Evolutionary conservation across 176 grass and related monocot genomes (phyloP), one percentile per base, ranked within the genome.

Genomic region (Carex scoparia): DNA sequence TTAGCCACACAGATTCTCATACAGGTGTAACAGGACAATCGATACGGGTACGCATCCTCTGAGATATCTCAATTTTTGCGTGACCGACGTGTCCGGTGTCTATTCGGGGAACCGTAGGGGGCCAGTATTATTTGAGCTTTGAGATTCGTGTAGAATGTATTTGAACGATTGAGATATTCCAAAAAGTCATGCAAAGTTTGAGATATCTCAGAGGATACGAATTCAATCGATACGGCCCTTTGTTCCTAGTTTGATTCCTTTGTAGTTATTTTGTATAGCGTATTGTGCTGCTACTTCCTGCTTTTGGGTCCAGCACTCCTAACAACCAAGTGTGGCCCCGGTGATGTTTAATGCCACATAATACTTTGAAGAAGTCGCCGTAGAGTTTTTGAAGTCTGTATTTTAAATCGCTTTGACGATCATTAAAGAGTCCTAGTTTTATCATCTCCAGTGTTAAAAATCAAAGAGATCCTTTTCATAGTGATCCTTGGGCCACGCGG

Each of bases 321-420:
- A 63, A n/a, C 18, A 0, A 1, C 19, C 2, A 1, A 27, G 13
- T 32, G 28, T 4, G 10, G 32, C 32, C 16, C n/a, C 38, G 16
- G 6, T 44, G 7, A 11, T 31, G 7, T 28, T 78, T 0, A 7
- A 33, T 69, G 4, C 28, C 53, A 58, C 51, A 79, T 3, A 57
- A 3, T 18, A 10, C 51, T 72, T 2, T 1, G 0, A 79, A 79
- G 74, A 35, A 1, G 30, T 35, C 28, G 74, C 14, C 74, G 33
- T 58, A 79, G 74, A 58, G 30, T 55, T 35, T 58, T 15, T 18
- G 19, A 57, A 58, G 53, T 18, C 2, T 1, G 74, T 2, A 62
- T 66, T 64, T 83, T 37, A 54, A 82, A 82, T 49, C 6, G 58
- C 4, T 61, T 81, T 64, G 79, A 64, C 79, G 79, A 67, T 19